These are phyloP conservation scores for Rheum nobile DNA, from an alignment of 148 eudicot species.

Conservation along the genomic window DNA sequence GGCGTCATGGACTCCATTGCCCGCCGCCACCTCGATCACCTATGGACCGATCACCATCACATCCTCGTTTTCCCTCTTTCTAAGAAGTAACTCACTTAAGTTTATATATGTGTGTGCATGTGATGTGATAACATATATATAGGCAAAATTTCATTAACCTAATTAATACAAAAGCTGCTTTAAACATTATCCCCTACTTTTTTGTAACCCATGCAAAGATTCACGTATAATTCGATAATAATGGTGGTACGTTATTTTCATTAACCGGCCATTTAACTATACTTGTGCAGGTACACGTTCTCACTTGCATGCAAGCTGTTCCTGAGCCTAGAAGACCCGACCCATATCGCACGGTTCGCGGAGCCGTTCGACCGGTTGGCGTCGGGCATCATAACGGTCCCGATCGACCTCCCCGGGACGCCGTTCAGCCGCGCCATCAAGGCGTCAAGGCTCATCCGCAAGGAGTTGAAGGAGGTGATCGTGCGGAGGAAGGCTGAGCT, in stretches of 20 bases:
- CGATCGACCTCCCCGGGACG: slow-evolving; percentile 10
- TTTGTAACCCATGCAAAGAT: no score
- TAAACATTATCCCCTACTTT: no score
- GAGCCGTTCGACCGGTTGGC: background rate
- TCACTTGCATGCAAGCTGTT: background rate
- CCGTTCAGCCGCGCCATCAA: slow-evolving; percentile 9
- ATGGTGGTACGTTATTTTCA: no score
- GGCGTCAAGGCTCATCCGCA: slow-evolving; percentile 1
- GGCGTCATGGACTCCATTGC: slow-evolving; percentile 23
- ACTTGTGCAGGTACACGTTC: slow-evolving; percentile 8
- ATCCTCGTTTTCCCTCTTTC: slow-evolving; percentile 18
- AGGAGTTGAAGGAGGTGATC: slow-evolving; percentile 2
- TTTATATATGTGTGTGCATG: no score
- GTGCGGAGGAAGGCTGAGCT: slow-evolving; percentile 11
- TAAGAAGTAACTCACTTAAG: slow-evolving; percentile 3
- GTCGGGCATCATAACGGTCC: slow-evolving; percentile 3
- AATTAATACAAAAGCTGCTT: no score
- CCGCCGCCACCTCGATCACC: slow-evolving; percentile 14
- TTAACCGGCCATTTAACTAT: background rate
- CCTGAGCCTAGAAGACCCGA: slow-evolving; percentile 15
- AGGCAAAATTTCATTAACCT: no score
- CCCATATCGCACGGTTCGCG: background rate
- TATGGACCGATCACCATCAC: slow-evolving; percentile 14
- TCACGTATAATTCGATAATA: no score
- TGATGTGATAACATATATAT: no score